Evolutionary conservation across 208 protist genomes (phyloP).

Genomic region (Leishmania gerbilli): DNA sequence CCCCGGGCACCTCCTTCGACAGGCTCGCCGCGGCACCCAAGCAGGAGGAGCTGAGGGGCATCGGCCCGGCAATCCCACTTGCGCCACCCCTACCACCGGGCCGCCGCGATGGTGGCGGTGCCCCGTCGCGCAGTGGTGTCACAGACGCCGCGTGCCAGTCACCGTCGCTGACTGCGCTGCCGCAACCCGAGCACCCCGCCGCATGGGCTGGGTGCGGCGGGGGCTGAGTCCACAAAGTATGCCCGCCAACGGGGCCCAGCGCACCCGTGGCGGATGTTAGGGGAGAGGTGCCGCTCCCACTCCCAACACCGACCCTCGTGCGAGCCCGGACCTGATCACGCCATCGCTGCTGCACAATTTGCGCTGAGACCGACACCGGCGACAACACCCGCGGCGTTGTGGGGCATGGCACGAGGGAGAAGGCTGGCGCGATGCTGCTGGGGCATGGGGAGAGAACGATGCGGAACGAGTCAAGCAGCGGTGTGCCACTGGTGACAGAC

Average conservation of each 20-base stretch:
- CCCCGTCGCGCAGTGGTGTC: not conserved
- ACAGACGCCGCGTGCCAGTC: not conserved
- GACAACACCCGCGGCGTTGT: slow-evolving; percentile 10
- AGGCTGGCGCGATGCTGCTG: slow-evolving; percentile 38
- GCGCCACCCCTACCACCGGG: not conserved
- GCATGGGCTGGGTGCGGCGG: not conserved
- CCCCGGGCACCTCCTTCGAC: not conserved
- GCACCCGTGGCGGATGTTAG: not conserved
- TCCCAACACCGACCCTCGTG: not conserved
- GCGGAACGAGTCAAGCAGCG: slow-evolving; percentile 23
- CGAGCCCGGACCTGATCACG: slow-evolving; percentile 8
- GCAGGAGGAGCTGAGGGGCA: not conserved
- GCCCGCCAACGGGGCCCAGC: not conserved
- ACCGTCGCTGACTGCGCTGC: not conserved
- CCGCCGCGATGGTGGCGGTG: not conserved
- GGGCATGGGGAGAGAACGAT: slow-evolving; percentile 41
- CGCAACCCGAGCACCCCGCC: not conserved
- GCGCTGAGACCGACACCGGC: slow-evolving; percentile 9
- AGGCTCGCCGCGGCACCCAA: not conserved
- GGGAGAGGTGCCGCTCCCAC: not conserved
- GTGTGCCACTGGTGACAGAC: not conserved
- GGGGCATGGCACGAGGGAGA: slow-evolving; percentile 31
- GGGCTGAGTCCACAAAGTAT: not conserved
- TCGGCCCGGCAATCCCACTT: not conserved
- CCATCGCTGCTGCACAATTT: slow-evolving; percentile 15